Evolutionary conservation across 352 stramenopile genomes (phyloP).

Genomic region (Pythium brassicae): DNA sequence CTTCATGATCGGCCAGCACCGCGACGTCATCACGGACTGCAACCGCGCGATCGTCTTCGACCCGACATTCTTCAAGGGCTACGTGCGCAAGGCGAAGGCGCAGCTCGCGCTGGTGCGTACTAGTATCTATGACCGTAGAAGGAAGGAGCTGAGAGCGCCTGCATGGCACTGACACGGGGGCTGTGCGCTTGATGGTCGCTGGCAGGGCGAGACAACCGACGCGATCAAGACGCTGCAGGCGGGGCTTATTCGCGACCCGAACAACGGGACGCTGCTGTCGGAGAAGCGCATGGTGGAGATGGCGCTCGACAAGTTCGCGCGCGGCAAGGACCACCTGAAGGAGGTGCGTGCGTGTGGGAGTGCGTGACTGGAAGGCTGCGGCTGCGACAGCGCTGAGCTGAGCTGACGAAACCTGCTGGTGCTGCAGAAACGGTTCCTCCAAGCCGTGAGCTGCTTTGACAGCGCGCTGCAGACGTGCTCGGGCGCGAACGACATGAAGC

Average conservation of each 20-base stretch:
- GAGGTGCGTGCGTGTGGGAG: conserved; percentile 27
- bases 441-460: conserved; percentile 72
- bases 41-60: conserved; percentile 89
- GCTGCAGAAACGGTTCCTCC: conserved; percentile 49
- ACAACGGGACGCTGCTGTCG: conserved; percentile 68
- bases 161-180: neutral
- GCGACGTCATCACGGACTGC: conserved; percentile 89
- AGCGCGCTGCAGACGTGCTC: conserved; percentile 63
- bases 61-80: conserved; percentile 87
- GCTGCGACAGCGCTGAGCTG: no score
- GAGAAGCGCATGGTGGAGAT: conserved; percentile 80
- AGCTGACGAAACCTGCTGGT: no score
- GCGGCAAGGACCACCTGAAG: conserved; percentile 64
- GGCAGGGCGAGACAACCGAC: conserved; percentile 62
- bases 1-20: conserved; percentile 88
- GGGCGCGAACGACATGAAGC: conserved; percentile 64
- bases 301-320: conserved; percentile 73
- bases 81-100: conserved; percentile 88
- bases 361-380: no score
- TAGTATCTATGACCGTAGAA: no score
- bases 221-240: conserved; percentile 76
- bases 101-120: conserved; percentile 64
- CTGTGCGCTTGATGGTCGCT: conserved; percentile 1
- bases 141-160: neutral
- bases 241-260: conserved; percentile 68